These are phyloP conservation scores for Cicer bijugum DNA, from an alignment of 306 rosid genomes.

Conservation along the genomic window DNA sequence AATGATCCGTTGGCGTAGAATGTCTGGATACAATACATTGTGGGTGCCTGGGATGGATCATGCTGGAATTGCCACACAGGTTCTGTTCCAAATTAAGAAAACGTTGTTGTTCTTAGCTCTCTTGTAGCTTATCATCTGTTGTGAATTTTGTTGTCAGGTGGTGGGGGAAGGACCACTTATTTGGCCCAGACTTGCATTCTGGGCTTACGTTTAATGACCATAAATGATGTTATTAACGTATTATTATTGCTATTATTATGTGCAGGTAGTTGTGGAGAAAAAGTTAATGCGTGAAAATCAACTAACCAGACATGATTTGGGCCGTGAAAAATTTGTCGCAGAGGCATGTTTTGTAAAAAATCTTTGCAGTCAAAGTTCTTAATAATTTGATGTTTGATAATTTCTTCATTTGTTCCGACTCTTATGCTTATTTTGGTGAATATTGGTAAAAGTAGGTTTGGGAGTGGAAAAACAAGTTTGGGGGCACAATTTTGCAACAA, in stretches of 20 bases:
- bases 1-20: constrained; percentile 91
- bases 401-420: constrained; percentile 9
- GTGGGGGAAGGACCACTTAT: background rate
- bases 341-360: constrained; percentile 63
- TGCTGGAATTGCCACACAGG: constrained; percentile 99
- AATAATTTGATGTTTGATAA: constrained; percentile 35
- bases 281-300: constrained; percentile 82
- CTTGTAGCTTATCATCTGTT: constrained; percentile 28
- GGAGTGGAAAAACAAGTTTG: constrained; percentile 89
- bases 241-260: background rate
- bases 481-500: constrained; percentile 82
- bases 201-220: background rate
- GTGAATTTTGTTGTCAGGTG: constrained; percentile 1
- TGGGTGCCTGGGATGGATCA: constrained; percentile 99
- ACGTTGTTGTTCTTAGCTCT: constrained; percentile 7
- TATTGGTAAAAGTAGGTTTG: constrained; percentile 70
- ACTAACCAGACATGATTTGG: constrained; percentile 82
- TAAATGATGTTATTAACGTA: background rate
- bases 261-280: constrained; percentile 96
- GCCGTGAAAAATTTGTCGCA: constrained; percentile 74
- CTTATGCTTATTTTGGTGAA: constrained; percentile 30
- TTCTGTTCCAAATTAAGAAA: constrained; percentile 41
- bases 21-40: constrained; percentile 89
- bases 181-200: constrained; percentile 3
- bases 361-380: constrained; percentile 8